A percentile compares a stretch with the other conserved stretches of the same genome.
phyloP scores from a whole-genome alignment of 2,329 filamentous ascomycete species.

The Bipolaris zeicola region DNA sequence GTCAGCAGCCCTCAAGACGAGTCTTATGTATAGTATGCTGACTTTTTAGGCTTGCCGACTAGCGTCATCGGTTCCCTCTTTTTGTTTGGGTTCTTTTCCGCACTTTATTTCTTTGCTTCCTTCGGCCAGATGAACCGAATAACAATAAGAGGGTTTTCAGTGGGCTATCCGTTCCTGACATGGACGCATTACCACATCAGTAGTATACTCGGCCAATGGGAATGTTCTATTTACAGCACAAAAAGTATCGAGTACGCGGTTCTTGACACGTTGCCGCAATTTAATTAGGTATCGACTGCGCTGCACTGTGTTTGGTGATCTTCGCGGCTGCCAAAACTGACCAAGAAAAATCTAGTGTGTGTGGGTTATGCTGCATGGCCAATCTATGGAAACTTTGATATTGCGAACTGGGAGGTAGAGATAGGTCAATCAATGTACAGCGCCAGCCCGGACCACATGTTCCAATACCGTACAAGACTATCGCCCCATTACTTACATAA shows the following conservation, averaged over 20 bases:
- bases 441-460: neutral
- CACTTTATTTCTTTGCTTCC: neutral
- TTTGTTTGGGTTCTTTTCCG: neutral
- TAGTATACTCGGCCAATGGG: neutral
- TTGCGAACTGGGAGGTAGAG: neutral
- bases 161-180: neutral
- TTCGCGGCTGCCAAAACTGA: neutral
- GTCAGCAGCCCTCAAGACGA: constrained; percentile 24
- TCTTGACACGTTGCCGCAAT: neutral
- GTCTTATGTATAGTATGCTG: constrained; percentile 3
- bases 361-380: neutral
- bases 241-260: neutral
- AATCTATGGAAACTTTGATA: neutral
- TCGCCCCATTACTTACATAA: neutral
- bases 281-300: neutral
- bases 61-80: neutral
- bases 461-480: neutral
- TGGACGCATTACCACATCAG: neutral
- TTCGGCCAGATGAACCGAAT: constrained; percentile 1
- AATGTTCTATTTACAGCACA: neutral
- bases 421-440: neutral
- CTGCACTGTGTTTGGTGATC: neutral
- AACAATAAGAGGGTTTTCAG: neutral
- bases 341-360: neutral
- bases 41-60: constrained; percentile 35